Percentiles rank a stretch among this genome's conserved stretches.
Evolutionary conservation across 192 early-diverging fungal species (phyloP).

Genomic region (Coemansia aciculifera): DNA sequence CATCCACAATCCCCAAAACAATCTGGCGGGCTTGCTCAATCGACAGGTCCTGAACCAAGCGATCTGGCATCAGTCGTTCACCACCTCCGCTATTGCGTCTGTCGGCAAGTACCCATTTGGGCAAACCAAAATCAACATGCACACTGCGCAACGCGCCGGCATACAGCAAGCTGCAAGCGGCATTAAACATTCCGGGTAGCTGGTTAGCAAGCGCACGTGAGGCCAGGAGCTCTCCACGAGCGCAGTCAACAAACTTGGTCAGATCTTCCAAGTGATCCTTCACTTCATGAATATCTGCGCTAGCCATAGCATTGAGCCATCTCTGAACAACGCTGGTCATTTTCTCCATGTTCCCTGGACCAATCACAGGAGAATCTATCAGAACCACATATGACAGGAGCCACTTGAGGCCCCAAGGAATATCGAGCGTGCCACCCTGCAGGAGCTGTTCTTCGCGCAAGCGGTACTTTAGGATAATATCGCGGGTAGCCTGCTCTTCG

Average conservation of each 20-base stretch:
- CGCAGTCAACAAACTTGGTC: constrained; percentile 11
- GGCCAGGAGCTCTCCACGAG: constrained; percentile 23
- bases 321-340: constrained; percentile 19
- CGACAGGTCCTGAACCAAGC: constrained; percentile 1
- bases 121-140: constrained; percentile 26
- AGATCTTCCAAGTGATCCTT: constrained; percentile 18
- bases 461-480: constrained; percentile 35
- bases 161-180: constrained; percentile 44
- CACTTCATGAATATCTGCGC: constrained; percentile 33
- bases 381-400: constrained; percentile 40
- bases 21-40: constrained; percentile 18
- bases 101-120: constrained; percentile 41
- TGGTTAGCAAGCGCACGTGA: constrained; percentile 9
- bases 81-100: neutral
- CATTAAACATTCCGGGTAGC: constrained; percentile 41
- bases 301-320: constrained; percentile 33
- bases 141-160: constrained; percentile 27
- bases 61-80: neutral
- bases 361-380: constrained; percentile 28
- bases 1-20: constrained; percentile 17
- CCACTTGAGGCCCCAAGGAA: constrained; percentile 44
- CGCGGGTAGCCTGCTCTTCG: constrained; percentile 21
- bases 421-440: constrained; percentile 35
- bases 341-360: neutral
- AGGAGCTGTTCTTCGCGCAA: constrained; percentile 26